A percentile compares a stretch with the other conserved stretches of the same genome.
Evolutionary conservation across 2,329 filamentous ascomycete genomes (phyloP).

Genomic region (Sphaerostilbella broomeana): DNA sequence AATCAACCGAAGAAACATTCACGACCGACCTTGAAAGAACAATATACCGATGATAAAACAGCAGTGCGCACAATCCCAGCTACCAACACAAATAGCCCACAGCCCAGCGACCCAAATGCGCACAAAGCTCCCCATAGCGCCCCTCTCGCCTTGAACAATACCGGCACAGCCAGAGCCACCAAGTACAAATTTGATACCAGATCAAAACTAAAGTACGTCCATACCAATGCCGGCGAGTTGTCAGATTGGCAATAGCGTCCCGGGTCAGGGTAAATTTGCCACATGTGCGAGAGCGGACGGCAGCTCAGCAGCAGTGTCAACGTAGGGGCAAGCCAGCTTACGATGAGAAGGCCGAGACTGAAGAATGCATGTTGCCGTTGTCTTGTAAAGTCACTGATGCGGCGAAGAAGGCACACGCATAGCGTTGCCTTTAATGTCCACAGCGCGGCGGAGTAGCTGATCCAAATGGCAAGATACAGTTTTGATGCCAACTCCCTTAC

Average conservation of each 20-base stretch:
- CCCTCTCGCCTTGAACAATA: neutral
- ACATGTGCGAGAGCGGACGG: conserved; percentile 9
- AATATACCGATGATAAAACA: conserved; percentile 4
- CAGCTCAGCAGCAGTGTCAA: conserved; percentile 10
- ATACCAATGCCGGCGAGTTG: conserved; percentile 10
- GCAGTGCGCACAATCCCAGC: conserved; percentile 5
- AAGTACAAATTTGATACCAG: conserved; percentile 6
- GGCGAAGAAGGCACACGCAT: conserved; percentile 6
- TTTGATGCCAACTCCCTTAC: conserved; percentile 13
- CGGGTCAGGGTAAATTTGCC: conserved; percentile 6
- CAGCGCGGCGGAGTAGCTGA: conserved; percentile 9
- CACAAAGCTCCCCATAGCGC: neutral
- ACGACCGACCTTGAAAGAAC: no score
- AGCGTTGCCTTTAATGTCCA: conserved; percentile 14
- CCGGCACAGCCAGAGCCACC: neutral
- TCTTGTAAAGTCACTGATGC: neutral
- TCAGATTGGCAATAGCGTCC: conserved; percentile 8
- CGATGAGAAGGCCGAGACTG: conserved; percentile 6
- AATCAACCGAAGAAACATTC: no score
- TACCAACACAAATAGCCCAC: conserved; percentile 1
- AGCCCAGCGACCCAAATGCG: neutral
- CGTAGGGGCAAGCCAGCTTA: conserved; percentile 6
- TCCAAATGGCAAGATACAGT: conserved; percentile 12
- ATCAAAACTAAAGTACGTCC: conserved; percentile 10
- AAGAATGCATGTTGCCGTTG: neutral